Evolutionary conservation across 495 filamentous ascomycete genomes (phyloP).

Genomic region (Eremomyces bilateralis): DNA sequence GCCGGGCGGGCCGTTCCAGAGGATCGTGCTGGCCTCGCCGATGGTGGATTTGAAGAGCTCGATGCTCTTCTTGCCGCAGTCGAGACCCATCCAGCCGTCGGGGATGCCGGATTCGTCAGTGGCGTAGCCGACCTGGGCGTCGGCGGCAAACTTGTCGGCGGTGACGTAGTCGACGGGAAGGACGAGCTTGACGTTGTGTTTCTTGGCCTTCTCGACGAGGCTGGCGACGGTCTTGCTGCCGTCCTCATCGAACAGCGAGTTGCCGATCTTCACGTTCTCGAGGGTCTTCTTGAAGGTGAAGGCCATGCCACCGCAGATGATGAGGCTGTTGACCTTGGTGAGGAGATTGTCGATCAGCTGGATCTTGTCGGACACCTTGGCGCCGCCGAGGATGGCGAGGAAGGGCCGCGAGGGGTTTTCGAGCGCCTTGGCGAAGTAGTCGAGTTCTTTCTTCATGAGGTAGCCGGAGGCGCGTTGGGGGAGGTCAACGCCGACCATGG

Average conservation of each 20-base stretch:
- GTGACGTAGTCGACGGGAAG: conserved; percentile 90
- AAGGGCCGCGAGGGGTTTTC: conserved; percentile 87
- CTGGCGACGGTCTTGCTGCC: conserved; percentile 80
- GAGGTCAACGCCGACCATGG: conserved; percentile 92
- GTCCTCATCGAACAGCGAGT: conserved; percentile 81
- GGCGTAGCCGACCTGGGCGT: conserved; percentile 61
- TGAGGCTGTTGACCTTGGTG: conserved; percentile 85
- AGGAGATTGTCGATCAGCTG: conserved; percentile 97
- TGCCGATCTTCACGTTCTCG: conserved; percentile 73
- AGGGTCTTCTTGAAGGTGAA: conserved; percentile 99
- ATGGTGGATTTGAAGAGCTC: conserved; percentile 74
- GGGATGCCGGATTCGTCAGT: conserved; percentile 81
- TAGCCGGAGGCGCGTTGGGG: conserved; percentile 93
- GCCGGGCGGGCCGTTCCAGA: conserved; percentile 92
- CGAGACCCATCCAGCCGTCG: conserved; percentile 92
- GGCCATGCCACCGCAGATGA: conserved; percentile 96
- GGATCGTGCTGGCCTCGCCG: conserved; percentile 75
- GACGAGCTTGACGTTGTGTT: conserved; percentile 82
- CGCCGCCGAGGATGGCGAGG: conserved; percentile 93
- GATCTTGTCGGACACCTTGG: conserved; percentile 99
- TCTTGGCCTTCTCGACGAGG: conserved; percentile 87
- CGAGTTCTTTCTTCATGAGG: conserved; percentile 99
- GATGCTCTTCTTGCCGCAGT: conserved; percentile 74
- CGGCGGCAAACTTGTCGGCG: conserved; percentile 77
- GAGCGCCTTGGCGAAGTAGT: conserved; percentile 96